Conservation (phyloP, 768 basidiomycete species). For the Paxillus involutus region DNA sequence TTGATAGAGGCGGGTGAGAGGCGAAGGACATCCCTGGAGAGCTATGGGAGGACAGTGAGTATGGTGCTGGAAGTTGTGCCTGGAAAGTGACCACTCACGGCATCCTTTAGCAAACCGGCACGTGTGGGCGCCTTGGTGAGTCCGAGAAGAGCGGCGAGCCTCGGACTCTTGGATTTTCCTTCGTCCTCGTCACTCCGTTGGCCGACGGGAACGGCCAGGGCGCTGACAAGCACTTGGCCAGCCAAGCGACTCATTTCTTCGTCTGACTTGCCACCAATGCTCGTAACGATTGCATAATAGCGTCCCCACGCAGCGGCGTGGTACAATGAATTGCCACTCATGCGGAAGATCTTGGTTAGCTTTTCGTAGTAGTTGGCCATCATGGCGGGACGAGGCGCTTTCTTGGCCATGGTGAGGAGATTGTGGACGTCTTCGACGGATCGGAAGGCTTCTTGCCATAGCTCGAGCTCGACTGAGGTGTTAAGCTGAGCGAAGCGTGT, state of each 20-base stretch:
- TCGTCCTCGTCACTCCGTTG: slow-evolving; percentile 52
- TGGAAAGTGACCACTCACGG: slow-evolving; percentile 50
- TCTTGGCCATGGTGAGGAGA: slow-evolving; percentile 89
- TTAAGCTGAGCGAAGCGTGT: slow-evolving; percentile 96
- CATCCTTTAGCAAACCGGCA: slow-evolving; percentile 81
- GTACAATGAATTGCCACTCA: slow-evolving; percentile 91
- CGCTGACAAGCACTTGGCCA: slow-evolving; percentile 88
- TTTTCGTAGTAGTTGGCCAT: slow-evolving; percentile 99
- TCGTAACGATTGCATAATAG: slow-evolving; percentile 73
- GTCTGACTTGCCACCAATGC: slow-evolving; percentile 71
- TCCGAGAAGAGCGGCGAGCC: slow-evolving; percentile 84
- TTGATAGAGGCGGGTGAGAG: slow-evolving; percentile 74
- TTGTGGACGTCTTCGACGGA: slow-evolving; percentile 98
- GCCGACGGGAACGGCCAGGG: slow-evolving; percentile 90
- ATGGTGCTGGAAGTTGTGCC: not conserved
- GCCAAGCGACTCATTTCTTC: slow-evolving; percentile 81
- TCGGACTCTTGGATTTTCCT: slow-evolving; percentile 64
- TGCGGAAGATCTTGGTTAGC: slow-evolving; percentile 93
- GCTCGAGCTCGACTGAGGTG: slow-evolving; percentile 94
- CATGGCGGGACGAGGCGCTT: slow-evolving; percentile 89
- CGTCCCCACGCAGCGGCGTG: slow-evolving; percentile 96
- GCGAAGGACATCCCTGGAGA: slow-evolving; percentile 80
- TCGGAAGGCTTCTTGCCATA: slow-evolving; percentile 99
- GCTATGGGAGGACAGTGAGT: slow-evolving; percentile 41
- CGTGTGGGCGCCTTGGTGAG: slow-evolving; percentile 84